Base-by-base conservation (phyloP, 1,139 yeast species). In the Blastobotrys malaysiensis region DNA sequence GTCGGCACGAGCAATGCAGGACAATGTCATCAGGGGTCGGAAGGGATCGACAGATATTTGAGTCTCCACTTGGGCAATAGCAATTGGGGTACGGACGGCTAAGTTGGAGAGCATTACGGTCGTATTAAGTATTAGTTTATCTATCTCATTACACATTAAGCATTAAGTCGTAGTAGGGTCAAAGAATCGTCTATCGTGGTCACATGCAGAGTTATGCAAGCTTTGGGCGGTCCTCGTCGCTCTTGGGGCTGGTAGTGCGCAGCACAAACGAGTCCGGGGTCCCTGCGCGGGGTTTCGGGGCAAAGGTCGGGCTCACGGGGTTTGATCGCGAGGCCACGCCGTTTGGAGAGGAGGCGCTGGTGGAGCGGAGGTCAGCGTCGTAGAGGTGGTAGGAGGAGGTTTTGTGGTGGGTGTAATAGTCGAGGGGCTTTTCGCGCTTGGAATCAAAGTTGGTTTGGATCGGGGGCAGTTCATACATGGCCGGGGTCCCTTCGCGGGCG, bases 301-400 rank as follows among this genome's bases (percentile, higher is more conserved):
- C n/a, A 3, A 31, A 31, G 16, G 54, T 48, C n/a, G 54, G 54
- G 24, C 51, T 48, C 44, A 52, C 49, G 18, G 54, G 54, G 43
- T 52, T 26, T 9, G 45, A 45, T 0, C 39, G 39, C 16, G 39
- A 13, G 16, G 16, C 39, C 5, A 31, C 3, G 31, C 31, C 31
- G 13, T 26, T 31, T 3, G 63, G 62, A 9, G 60, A 53, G 5
- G 64, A 61, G 4, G 64, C 64, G 14, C 63, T 59, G 7, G 64
- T 62, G 31, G 63, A 55, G 24, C 63, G 55, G 45, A 61, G 55
- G 46, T 61, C 62, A 11, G 45, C 48, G 27, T 52, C 54, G 45
- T 52, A 52, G 31, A 52, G 46, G 31, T 53, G 56, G 43, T 53
- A 53, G 44, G 59, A 50, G 11, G 55, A 48, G 9, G 54, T 46